phyloP scores from a whole-genome alignment of 2,329 filamentous ascomycete genomes.

The Scytalidium lignicola region DNA sequence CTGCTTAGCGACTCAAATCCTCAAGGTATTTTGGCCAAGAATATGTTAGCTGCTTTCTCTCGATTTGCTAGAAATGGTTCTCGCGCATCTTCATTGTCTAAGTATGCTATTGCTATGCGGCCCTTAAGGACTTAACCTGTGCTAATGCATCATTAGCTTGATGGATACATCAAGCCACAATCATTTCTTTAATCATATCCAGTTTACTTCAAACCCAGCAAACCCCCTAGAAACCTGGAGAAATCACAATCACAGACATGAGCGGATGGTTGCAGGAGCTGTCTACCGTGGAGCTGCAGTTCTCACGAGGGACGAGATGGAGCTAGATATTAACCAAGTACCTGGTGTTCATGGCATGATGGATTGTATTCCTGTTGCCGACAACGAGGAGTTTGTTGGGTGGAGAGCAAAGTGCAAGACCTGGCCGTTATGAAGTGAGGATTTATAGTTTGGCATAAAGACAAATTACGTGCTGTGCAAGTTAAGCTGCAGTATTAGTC shows the following conservation, averaged over 20 bases:
- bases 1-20: not conserved
- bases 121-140: not conserved
- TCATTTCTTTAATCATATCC: conserved; percentile 15
- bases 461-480: not conserved
- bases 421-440: conserved; percentile 26
- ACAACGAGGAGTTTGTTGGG: conserved; percentile 16
- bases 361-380: conserved; percentile 25
- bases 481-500: no score
- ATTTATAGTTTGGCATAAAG: conserved; percentile 11
- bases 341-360: conserved; percentile 21
- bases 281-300: conserved; percentile 21
- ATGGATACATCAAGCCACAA: conserved; percentile 19
- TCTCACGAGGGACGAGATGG: conserved; percentile 23
- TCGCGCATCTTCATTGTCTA: conserved; percentile 4
- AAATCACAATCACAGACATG: conserved; percentile 19
- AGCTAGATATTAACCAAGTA: conserved; percentile 25
- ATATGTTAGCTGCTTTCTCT: conserved; percentile 6
- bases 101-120: not conserved
- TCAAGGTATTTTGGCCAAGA: not conserved
- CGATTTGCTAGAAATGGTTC: conserved; percentile 11
- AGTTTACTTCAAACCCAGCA: conserved; percentile 9
- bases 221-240: conserved; percentile 22
- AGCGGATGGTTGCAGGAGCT: conserved; percentile 25
- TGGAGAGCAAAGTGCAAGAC: conserved; percentile 27
- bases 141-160: conserved; percentile 11